phyloP scores from a whole-genome alignment of 768 basidiomycete species.

The Suillus spraguei region DNA sequence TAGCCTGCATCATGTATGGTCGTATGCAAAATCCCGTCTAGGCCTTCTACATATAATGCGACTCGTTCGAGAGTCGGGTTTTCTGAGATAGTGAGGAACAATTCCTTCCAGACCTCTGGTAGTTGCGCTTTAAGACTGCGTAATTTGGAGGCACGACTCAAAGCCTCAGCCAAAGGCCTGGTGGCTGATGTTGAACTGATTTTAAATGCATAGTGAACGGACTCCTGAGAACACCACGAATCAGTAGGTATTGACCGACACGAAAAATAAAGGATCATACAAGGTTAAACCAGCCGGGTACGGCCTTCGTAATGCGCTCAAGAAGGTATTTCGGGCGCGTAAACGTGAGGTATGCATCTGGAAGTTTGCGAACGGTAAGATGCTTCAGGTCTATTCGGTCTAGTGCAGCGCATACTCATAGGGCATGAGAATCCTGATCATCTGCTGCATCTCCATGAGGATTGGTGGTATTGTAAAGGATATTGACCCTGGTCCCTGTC shows the following conservation, averaged over 20 bases:
- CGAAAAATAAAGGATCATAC: no score
- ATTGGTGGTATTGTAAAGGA: not conserved
- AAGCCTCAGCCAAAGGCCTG: no score
- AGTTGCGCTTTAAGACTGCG: slow-evolving; percentile 56
- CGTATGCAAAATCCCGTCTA: slow-evolving; percentile 44
- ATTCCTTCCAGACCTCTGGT: slow-evolving; percentile 60
- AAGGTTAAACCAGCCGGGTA: no score
- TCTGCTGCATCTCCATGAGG: slow-evolving; percentile 10
- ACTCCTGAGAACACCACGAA: no score
- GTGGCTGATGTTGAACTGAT: no score
- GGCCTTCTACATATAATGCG: slow-evolving; percentile 33
- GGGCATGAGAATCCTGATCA: slow-evolving; percentile 35
- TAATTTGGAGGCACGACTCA: no score
- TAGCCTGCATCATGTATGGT: no score
- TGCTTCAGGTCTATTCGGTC: slow-evolving; percentile 41
- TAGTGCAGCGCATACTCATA: slow-evolving; percentile 47
- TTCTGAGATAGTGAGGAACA: slow-evolving; percentile 49
- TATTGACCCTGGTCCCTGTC: no score
- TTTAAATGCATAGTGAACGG: no score
- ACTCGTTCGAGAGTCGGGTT: slow-evolving; percentile 55
- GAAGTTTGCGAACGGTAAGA: slow-evolving; percentile 54
- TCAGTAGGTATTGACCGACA: no score
- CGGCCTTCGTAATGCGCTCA: no score
- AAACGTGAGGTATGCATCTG: slow-evolving; percentile 56
- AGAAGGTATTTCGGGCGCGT: slow-evolving; percentile 45